Conservation (phyloP, 306 rosid species). For the Cucurbita maxima region DNA sequence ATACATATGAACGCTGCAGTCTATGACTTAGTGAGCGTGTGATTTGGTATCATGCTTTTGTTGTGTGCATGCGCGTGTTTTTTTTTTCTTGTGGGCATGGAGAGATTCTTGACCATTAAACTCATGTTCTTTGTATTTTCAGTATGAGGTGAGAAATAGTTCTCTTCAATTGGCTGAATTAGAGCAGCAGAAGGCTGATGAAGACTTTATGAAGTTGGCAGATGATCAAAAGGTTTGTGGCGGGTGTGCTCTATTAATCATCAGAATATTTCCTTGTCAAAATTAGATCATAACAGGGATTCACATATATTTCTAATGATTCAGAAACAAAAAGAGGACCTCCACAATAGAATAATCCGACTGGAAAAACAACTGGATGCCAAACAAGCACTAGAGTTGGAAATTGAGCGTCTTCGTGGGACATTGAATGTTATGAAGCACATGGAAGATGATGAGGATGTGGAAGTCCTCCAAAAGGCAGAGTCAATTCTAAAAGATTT, state of each 20-base stretch:
- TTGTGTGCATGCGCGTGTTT: too few relatives aligned
- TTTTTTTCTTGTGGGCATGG: not conserved
- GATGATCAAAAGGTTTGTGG: conserved; percentile 83
- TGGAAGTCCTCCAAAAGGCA: conserved; percentile 55
- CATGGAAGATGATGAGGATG: conserved; percentile 75
- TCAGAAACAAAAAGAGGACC: conserved; percentile 80
- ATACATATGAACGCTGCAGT: too few relatives aligned
- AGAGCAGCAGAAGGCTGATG: conserved; percentile 72
- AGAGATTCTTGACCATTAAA: conserved; percentile 10
- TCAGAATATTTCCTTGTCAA: conserved; percentile 13
- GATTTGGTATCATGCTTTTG: too few relatives aligned
- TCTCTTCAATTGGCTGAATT: conserved; percentile 70
- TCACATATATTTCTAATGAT: conserved; percentile 22
- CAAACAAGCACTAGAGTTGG: conserved; percentile 81
- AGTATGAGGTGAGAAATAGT: conserved; percentile 53
- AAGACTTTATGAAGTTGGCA: conserved; percentile 65
- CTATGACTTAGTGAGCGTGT: not conserved
- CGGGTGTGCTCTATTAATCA: conserved; percentile 6
- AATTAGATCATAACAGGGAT: conserved; percentile 8
- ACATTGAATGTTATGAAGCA: conserved; percentile 59
- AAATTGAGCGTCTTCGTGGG: conserved; percentile 77
- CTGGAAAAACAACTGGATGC: conserved; percentile 68
- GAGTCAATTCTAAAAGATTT: conserved; percentile 43
- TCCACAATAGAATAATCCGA: conserved; percentile 53
- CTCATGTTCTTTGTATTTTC: conserved; percentile 18